Percentiles rank a stretch among this genome's conserved stretches.
These are phyloP conservation scores for Hypoxylon sp. DNA, from an alignment of 2,329 filamentous ascomycete genomes.

Conservation along the genomic window DNA sequence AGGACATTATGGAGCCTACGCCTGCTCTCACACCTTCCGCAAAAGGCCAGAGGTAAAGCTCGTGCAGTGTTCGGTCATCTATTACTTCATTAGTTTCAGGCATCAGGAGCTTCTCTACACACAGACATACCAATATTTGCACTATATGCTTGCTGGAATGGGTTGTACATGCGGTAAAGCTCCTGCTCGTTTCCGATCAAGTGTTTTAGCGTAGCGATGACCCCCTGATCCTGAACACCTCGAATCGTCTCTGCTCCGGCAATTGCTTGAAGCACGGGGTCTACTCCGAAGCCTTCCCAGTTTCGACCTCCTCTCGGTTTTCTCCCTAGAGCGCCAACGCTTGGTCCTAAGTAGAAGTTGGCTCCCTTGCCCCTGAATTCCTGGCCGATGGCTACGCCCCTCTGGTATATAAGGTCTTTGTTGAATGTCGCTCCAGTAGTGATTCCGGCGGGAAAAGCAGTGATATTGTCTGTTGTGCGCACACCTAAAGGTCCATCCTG, in stretches of 20 bases:
- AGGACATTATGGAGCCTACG: constrained; percentile 86
- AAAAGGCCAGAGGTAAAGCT: constrained; percentile 86
- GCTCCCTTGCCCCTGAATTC: constrained; percentile 82
- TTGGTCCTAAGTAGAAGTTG: constrained; percentile 79
- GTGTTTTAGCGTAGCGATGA: constrained; percentile 72
- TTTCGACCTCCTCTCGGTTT: constrained; percentile 81
- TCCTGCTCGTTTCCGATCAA: constrained; percentile 69
- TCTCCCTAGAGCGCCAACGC: constrained; percentile 78
- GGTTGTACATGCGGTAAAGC: constrained; percentile 69
- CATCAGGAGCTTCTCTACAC: not conserved
- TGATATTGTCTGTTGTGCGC: constrained; percentile 80
- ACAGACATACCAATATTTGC: constrained; percentile 72
- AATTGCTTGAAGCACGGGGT: constrained; percentile 74
- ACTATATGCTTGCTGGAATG: constrained; percentile 69
- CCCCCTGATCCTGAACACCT: constrained; percentile 70
- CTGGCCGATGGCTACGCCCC: constrained; percentile 77
- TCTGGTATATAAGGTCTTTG: constrained; percentile 78
- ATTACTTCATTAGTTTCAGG: constrained; percentile 6
- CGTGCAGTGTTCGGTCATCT: constrained; percentile 67
- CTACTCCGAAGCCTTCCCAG: constrained; percentile 82
- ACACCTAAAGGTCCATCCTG: constrained; percentile 81
- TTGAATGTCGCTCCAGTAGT: constrained; percentile 82
- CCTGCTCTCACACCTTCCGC: constrained; percentile 82
- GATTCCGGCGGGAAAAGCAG: constrained; percentile 85
- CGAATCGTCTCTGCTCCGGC: constrained; percentile 67